Base-by-base conservation (phyloP, 2,329 filamentous ascomycete species). In the Aspergillus sp. region DNA sequence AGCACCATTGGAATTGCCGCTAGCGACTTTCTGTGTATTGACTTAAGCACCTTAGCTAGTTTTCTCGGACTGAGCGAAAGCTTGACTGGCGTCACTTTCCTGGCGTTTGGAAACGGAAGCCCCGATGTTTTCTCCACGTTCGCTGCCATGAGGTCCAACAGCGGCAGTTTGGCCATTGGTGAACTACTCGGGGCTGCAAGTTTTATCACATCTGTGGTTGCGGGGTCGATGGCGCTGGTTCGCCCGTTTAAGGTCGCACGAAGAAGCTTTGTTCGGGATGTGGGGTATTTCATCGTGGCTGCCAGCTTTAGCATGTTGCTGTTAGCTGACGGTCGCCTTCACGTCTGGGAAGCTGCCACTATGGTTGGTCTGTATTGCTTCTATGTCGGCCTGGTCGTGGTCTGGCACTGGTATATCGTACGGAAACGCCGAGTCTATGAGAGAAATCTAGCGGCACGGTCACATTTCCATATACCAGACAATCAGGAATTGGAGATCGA, bases 61-160 rank as follows among this genome's bases (percentile, higher is more conserved):
- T 87, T 97, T 55, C 82, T 98, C 29, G 93, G 94, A 20, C 89
- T 99, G 81, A 97, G 93, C 75, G 93, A 99, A 80, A 98, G 92
- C 74, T 84, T 99, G 77, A 92, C 95, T 0, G 95, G 95, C 39
- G 96, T 99, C 29, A 99, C 95, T 0, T 96, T 99, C 70, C 80
- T 99, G 55, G 95, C 95, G 9, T 96, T 99, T 77, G 95, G 95
- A 65, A 99, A 99, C 80, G 95, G 95, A 55, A 98, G 94, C 62
- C 95, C 95, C 2, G 95, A 99, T 76, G 93, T 99, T 50, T 99
- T 99, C 77, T 97, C 93, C 65, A 99, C 95, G 2, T 98, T 99
- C 78, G 95, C 95, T 16, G 96, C 95, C 67, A 98, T 99, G 92
- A 89, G 88, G 70, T 96, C 93, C 24, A 92, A 98, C 71, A 97